Conservation (phyloP, 352 stramenopile genomes). For the Pelagophyceae sp. region DNA sequence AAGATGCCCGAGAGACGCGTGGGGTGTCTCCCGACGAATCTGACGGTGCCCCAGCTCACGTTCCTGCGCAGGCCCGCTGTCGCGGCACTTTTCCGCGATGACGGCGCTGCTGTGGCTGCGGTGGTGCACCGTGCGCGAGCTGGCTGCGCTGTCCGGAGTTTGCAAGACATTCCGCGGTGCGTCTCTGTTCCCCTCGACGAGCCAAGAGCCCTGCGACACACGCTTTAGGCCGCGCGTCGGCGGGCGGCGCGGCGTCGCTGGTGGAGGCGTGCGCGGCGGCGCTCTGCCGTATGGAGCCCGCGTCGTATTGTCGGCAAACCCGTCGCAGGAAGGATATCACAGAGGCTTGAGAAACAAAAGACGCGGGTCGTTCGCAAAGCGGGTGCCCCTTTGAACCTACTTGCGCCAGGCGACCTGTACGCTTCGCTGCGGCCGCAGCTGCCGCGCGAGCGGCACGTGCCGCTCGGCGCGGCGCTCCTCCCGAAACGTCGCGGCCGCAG, state of each 20-base stretch:
- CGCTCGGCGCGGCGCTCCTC: neutral
- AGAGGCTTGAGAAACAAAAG: no score
- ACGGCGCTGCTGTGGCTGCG: neutral
- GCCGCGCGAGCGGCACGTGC: neutral
- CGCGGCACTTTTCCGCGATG: neutral
- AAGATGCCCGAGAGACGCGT: no score
- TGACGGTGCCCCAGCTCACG: no score
- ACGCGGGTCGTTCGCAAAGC: no score
- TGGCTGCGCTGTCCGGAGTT: neutral
- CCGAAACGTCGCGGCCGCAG: neutral
- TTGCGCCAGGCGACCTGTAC: constrained; percentile 2
- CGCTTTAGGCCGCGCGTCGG: neutral
- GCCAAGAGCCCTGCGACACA: no score
- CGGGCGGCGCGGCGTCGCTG: neutral
- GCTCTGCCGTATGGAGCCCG: no score
- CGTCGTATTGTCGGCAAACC: no score
- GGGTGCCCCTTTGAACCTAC: no score
- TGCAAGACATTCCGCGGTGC: neutral
- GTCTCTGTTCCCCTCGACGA: no score
- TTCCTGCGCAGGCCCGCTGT: neutral
- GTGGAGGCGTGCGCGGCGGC: neutral
- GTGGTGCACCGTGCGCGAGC: neutral
- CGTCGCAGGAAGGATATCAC: no score
- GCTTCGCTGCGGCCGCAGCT: neutral
- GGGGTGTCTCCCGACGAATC: no score